A percentile compares a stretch with the other conserved stretches of the same genome.
Evolutionary conservation across 345 rosid genomes (phyloP).

Genomic region (Fremontodendron californicum): DNA sequence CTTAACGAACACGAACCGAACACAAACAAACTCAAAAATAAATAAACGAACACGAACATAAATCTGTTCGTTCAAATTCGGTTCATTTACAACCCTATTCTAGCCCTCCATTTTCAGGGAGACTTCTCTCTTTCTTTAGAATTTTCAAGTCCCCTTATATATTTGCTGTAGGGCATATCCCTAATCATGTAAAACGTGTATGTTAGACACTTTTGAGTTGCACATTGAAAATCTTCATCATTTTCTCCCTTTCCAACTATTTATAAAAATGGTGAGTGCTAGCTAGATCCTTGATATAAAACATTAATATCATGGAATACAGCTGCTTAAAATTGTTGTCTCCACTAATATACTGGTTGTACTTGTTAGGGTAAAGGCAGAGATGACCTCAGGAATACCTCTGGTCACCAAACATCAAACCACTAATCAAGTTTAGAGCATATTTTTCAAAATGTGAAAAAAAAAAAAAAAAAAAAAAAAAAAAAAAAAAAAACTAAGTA

Average conservation of each 20-base stretch:
- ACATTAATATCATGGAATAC: background rate
- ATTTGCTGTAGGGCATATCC: conserved; percentile 6
- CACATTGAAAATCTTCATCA: conserved; percentile 9
- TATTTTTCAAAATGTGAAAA: background rate
- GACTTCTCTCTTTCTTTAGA: conserved; percentile 1
- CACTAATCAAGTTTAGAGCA: background rate
- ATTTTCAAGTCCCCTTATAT: background rate
- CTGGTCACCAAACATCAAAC: background rate
- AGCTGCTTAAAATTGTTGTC: conserved; percentile 10
- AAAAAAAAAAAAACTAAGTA: background rate
- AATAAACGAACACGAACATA: too few relatives aligned
- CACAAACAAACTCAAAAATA: too few relatives aligned
- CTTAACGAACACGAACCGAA: too few relatives aligned
- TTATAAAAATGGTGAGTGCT: background rate
- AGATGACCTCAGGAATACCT: background rate
- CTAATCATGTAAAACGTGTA: conserved; percentile 9
- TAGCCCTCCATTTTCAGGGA: background rate
- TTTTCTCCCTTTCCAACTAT: background rate
- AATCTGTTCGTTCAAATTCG: too few relatives aligned
- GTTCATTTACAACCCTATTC: too few relatives aligned
- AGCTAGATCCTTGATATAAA: background rate
- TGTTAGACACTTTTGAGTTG: conserved; percentile 12
- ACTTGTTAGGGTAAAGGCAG: background rate
- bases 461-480: background rate
- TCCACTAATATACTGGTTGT: background rate